Percentiles rank a stretch among this genome's conserved stretches.
These are phyloP conservation scores for Pleurotus tuoliensis DNA, from an alignment of 768 basidiomycete species.

Conservation along the genomic window DNA sequence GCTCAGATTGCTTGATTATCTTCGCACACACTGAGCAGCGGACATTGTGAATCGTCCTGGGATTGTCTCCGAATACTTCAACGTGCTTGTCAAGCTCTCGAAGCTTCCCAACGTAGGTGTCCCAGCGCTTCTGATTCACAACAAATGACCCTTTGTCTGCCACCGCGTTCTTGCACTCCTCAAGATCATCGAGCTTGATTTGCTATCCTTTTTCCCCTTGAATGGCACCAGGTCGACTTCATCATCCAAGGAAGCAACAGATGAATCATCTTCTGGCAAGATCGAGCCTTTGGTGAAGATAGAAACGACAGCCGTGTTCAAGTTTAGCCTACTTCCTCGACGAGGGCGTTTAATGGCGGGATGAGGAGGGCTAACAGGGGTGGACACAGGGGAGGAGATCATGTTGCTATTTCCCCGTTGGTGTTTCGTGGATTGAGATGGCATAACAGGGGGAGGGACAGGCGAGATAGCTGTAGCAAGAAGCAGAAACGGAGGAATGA, in stretches of 20 bases:
- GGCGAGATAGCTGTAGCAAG: neutral
- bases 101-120: neutral
- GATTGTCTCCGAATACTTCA: neutral
- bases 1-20: neutral
- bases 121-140: neutral
- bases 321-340: no score
- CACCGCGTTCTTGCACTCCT: neutral
- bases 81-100: neutral
- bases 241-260: no score
- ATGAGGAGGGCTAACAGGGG: no score
- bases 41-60: neutral
- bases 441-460: neutral
- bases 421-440: no score
- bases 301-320: no score
- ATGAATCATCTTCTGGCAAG: no score
- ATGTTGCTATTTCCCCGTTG: no score
- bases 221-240: neutral
- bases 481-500: neutral
- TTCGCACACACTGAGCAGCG: neutral
- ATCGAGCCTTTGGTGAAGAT: no score
- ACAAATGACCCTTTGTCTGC: neutral
- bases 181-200: no score
- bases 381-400: neutral
- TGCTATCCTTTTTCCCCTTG: neutral
- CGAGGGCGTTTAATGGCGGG: no score